Percentiles rank a stretch among this genome's conserved stretches.
Conservation (phyloP, 2,329 filamentous ascomycete genomes). For the Xylaria sp. region DNA sequence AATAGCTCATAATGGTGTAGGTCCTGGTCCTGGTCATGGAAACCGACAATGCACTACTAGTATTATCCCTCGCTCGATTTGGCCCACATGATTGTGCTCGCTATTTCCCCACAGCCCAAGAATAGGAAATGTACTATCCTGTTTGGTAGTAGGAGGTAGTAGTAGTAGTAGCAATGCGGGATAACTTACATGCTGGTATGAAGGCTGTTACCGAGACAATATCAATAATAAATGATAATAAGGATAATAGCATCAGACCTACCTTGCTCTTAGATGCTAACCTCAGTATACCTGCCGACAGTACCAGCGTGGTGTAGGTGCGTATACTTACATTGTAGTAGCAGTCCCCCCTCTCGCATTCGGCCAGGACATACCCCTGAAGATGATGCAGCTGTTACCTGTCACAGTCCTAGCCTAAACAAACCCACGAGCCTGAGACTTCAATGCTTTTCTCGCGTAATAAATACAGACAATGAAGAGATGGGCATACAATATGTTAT, state of each 20-base stretch:
- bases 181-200: constrained; percentile 2
- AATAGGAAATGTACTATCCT: constrained; percentile 37
- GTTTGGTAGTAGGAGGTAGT: background rate
- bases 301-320: background rate
- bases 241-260: constrained; percentile 5
- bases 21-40: constrained; percentile 16
- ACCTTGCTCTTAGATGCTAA: constrained; percentile 1
- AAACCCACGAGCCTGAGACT: constrained; percentile 31
- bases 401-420: constrained; percentile 30
- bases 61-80: constrained; percentile 31
- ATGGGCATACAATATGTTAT: constrained; percentile 8
- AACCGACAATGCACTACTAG: constrained; percentile 14
- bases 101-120: constrained; percentile 35
- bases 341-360: constrained; percentile 20
- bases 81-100: constrained; percentile 23
- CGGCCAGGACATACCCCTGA: constrained; percentile 30
- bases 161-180: constrained; percentile 7
- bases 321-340: background rate
- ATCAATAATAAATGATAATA: constrained; percentile 12
- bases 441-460: constrained; percentile 27
- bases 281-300: background rate
- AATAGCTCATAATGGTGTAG: constrained; percentile 27
- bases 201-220: constrained; percentile 17
- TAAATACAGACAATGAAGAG: constrained; percentile 15
- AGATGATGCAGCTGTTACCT: constrained; percentile 27